Base-by-base conservation (phyloP, 371 early-diverging fungal genomes). In the Apophysomyces variabilis region DNA sequence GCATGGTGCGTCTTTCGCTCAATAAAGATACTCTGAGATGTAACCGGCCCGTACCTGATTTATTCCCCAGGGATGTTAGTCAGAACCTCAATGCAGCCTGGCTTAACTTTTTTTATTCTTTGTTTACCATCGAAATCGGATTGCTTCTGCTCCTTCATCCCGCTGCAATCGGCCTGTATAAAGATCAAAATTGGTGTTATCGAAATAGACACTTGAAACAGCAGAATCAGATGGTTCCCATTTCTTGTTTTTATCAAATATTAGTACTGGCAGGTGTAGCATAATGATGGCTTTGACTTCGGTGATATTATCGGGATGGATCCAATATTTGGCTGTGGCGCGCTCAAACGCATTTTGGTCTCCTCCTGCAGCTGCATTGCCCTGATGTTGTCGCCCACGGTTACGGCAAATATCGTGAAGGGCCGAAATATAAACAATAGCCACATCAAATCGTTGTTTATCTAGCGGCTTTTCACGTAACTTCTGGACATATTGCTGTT, bases 1-100 rank as follows among this genome's bases (percentile, higher is more conserved):
- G 99, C 79, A 66, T 93, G 95, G 77, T 99, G 99, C 1, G 96
- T 98, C 83, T 99, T 99, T 65, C 99, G 92, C 84, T 99, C 99
- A 50, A 99, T 90, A 85, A 96, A 99, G 36, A 99, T 92, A 16
- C 56, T 67, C 6, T 66, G 64, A 64, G 77, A 73, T 13, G 73
- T 67, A 73, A 85, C 83, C 57, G 90, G 87, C 43, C 95, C 95
- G 74, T 98, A 98, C 54, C 54, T 50, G 16, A 38, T 56, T 41
- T 57, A 50, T 35, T 41, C 12, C 41, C 41, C 3, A 46, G 18
- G 13, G 18, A 44, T 16, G 62, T 82, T 77, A 70, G 80, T 78
- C 65, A 85, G 81, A 36, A 56, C 5, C 4, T n/a, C 5, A 35
- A 16, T 14, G 26, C 12, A 11, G 43, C 57, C 43, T 12, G 81